Conservation (phyloP, 148 eudicot species). For the Heliosperma pusillum region DNA sequence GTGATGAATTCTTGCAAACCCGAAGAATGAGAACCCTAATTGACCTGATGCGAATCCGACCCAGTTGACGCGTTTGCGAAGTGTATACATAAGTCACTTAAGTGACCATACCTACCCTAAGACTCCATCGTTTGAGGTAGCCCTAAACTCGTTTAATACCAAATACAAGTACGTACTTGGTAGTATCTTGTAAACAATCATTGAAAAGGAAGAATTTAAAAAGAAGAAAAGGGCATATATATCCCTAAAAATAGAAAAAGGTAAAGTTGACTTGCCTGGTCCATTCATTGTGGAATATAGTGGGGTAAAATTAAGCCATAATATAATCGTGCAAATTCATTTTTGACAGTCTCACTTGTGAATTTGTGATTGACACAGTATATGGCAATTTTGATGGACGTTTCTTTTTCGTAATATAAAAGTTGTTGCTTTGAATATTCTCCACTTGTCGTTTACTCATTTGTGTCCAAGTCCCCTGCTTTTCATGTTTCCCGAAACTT, state of each 20-base stretch:
- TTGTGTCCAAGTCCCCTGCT: neutral
- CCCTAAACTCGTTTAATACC: no score
- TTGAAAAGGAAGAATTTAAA: slow-evolving; percentile 5
- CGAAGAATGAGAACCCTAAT: no score
- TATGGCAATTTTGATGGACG: neutral
- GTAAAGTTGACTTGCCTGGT: slow-evolving; percentile 9
- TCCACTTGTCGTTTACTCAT: slow-evolving; percentile 12
- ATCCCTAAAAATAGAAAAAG: neutral
- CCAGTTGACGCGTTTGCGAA: no score
- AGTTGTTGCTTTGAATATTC: slow-evolving; percentile 12
- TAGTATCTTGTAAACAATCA: neutral
- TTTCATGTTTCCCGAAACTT: neutral
- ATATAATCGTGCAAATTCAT: neutral
- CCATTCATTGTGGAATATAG: slow-evolving; percentile 6
- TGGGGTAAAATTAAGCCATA: neutral
- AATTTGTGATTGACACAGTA: neutral
- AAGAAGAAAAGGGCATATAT: neutral
- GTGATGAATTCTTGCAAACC: no score
- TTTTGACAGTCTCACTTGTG: neutral
- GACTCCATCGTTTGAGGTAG: no score
- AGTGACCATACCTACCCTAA: no score
- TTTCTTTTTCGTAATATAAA: neutral
- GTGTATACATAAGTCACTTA: no score
- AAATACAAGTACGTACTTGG: neutral
- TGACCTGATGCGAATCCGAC: no score